phyloP scores from a whole-genome alignment of 2,329 filamentous ascomycete species.

The Berkeleyomyces basicola region DNA sequence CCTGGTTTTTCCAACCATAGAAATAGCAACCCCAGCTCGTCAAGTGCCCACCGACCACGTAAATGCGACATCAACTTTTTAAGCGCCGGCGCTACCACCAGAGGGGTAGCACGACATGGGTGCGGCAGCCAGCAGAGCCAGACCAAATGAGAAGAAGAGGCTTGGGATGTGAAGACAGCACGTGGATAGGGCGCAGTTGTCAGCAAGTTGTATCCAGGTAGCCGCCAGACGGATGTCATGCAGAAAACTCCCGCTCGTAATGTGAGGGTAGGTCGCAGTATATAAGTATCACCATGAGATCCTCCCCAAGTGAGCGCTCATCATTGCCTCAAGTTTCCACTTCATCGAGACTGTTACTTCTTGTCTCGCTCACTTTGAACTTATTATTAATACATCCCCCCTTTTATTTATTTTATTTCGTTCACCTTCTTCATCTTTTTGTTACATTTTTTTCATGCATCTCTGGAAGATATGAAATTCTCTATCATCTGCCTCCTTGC shows the following conservation, averaged over 20 bases:
- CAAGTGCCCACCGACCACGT: neutral
- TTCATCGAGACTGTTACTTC: neutral
- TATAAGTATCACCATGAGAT: neutral
- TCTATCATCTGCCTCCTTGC: slow-evolving; percentile 27
- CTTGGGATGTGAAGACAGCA: neutral
- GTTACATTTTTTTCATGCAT: neutral
- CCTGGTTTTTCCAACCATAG: neutral
- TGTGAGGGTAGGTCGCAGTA: neutral
- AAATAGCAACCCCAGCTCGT: neutral
- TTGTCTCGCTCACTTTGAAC: neutral
- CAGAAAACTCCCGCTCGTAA: neutral
- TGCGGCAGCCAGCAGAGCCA: neutral
- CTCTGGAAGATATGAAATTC: slow-evolving; percentile 9
- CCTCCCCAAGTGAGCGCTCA: neutral
- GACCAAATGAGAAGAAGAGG: neutral
- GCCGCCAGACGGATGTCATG: neutral
- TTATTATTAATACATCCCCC: neutral
- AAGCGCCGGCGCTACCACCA: neutral
- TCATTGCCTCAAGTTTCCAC: neutral
- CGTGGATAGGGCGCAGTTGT: neutral
- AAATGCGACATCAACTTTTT: neutral
- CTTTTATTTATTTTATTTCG: neutral
- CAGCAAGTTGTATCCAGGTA: neutral
- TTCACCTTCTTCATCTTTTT: neutral
- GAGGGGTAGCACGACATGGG: slow-evolving; percentile 1